Evolutionary conservation across 2,329 filamentous ascomycete species (phyloP), one percentile per base, ranked within the genome.

Genomic region (Penicillium capsulatum): DNA sequence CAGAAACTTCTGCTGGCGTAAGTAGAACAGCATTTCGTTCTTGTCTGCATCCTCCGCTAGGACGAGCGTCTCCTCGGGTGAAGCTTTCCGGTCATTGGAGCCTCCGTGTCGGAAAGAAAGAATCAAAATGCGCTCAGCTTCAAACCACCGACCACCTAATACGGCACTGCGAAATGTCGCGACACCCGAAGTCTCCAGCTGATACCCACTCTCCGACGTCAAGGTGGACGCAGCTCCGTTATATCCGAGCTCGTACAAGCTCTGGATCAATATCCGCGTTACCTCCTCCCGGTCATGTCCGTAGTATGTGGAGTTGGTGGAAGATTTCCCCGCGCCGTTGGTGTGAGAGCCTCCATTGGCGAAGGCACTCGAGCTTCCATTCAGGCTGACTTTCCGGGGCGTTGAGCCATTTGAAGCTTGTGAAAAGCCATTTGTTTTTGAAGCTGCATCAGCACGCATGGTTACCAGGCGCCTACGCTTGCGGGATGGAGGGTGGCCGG

Each of bases 261-360:
- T 86, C 66, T 98, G 92, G 57, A 98, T 92, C 55, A 98, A 68
- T 48, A 97, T 84, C 38, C 92, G 77, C 4, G 91, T 94, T 31
- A 97, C 84, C 69, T 98, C 91, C 71, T 95, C 89, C 60, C 88
- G 80, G 60, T 92, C 80, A 60, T 97, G 91, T 13, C 89, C 90
- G 58, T 81, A 84, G 63, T 94, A 97, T 22, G 71, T 70, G 4
- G 70, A 59, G 44, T 32, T 55, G 45, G 27, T 49, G 4, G 54
- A 47, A 8, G 59, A 53, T 38, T 62, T 65, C 28, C 55, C 54
- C 3, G 66, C 59, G 19, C 68, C 68, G 44, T 69, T 70, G 13
- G 60, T 58, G 9, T 64, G 57, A 20, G 60, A 52, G 17, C 62
- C 61, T 17, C 66, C 64, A 47, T 67, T 69, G 39, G 58, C 63